Conservation (phyloP, 768 basidiomycete species). For the Panaeolus cyanescens region DNA sequence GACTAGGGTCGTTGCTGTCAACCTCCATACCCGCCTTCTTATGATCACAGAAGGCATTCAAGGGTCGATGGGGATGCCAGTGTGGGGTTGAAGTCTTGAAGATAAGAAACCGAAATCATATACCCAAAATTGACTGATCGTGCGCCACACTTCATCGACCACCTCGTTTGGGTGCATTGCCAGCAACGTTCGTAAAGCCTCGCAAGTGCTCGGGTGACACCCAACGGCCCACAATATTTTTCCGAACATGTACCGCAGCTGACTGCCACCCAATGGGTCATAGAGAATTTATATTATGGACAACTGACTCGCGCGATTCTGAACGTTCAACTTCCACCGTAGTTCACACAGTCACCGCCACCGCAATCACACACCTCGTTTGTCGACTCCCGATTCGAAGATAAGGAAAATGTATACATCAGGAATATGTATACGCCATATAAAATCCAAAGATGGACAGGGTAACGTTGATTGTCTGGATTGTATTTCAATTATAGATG, state of each 20-base stretch:
- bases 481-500: neutral
- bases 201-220: neutral
- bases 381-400: slow-evolving; percentile 2
- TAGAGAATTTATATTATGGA: neutral
- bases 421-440: neutral
- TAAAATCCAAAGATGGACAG: neutral
- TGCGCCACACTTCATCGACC: neutral
- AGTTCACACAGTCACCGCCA: slow-evolving; percentile 1
- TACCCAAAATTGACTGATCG: neutral
- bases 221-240: neutral
- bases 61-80: neutral
- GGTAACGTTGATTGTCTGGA: neutral
- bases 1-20: neutral
- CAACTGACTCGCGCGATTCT: neutral
- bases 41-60: neutral
- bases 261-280: neutral
- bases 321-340: neutral
- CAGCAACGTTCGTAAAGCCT: neutral
- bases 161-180: neutral
- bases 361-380: slow-evolving; percentile 1
- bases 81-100: neutral
- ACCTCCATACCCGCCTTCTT: neutral
- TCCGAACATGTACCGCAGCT: neutral
- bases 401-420: neutral
- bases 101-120: too few relatives aligned